Evolutionary conservation across 805 yeast genomes (phyloP).

Genomic region (Candida ficus): DNA sequence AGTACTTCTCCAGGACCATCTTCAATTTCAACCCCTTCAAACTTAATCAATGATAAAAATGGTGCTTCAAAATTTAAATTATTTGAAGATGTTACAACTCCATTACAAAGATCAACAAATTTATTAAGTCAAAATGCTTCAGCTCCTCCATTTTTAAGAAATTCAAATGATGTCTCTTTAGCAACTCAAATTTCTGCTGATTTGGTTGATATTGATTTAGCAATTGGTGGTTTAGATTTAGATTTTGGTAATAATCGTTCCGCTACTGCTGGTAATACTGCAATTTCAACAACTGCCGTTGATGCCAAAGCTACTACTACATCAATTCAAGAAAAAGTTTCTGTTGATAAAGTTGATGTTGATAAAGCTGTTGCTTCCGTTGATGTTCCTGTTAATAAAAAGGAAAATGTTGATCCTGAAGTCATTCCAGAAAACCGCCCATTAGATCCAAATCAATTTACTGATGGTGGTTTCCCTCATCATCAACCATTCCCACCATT

Average conservation of each 20-base stretch:
- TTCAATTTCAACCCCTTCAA: slow-evolving; percentile 16
- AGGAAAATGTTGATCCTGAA: background rate
- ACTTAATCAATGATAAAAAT: slow-evolving; percentile 3
- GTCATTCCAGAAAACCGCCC: too few species aligned
- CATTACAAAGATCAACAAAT: slow-evolving; percentile 22
- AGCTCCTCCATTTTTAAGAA: slow-evolving; percentile 24
- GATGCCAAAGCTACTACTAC: too few species aligned
- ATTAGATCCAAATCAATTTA: slow-evolving; percentile 23
- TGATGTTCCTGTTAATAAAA: background rate
- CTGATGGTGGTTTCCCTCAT: slow-evolving; percentile 8
- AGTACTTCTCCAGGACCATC: slow-evolving; percentile 10
- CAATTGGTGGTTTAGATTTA: slow-evolving; percentile 23
- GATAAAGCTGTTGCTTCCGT: background rate
- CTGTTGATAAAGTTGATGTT: slow-evolving; percentile 6
- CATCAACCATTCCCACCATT: slow-evolving; percentile 24
- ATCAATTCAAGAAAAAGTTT: slow-evolving; percentile 30
- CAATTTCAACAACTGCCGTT: slow-evolving; percentile 5
- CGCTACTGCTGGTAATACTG: background rate
- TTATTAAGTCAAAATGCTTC: slow-evolving; percentile 15
- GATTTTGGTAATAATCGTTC: slow-evolving; percentile 17
- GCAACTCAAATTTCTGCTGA: slow-evolving; percentile 14
- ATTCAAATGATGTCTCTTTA: slow-evolving; percentile 8
- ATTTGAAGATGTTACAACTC: slow-evolving; percentile 18
- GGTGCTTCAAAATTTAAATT: slow-evolving; percentile 17
- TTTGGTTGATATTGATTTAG: slow-evolving; percentile 22